phyloP scores from a whole-genome alignment of 2,329 filamentous ascomycete species.

The Aspergillus versicolor region DNA sequence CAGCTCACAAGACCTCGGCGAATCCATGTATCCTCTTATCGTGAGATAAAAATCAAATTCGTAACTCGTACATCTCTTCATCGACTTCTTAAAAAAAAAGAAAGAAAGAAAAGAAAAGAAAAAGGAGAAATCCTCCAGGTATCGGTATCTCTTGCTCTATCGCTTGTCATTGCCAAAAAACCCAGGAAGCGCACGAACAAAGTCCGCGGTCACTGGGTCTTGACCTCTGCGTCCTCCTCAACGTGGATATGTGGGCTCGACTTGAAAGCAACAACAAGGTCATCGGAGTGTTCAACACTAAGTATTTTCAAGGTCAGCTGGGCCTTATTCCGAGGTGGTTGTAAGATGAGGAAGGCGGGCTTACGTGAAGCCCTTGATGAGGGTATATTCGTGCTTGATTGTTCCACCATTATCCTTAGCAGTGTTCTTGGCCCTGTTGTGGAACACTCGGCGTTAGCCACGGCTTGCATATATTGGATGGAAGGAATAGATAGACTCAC shows the following conservation, averaged over 20 bases:
- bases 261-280: slow-evolving; percentile 64
- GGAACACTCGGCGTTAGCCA: slow-evolving; percentile 15
- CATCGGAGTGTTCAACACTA: slow-evolving; percentile 72
- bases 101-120: background rate
- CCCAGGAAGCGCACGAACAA: background rate
- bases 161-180: background rate
- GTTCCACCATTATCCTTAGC: slow-evolving; percentile 74
- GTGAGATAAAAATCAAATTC: slow-evolving; percentile 11
- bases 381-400: slow-evolving; percentile 77
- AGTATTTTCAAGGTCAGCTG: slow-evolving; percentile 7
- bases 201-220: slow-evolving; percentile 57
- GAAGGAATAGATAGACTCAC: slow-evolving; percentile 47
- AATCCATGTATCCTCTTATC: background rate
- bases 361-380: slow-evolving; percentile 94
- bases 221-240: slow-evolving; percentile 71
- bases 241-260: slow-evolving; percentile 68
- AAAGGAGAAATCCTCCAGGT: background rate
- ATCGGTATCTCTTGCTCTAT: background rate
- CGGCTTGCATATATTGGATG: background rate
- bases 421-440: slow-evolving; percentile 69
- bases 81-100: background rate
- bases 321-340: background rate
- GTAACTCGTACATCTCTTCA: slow-evolving; percentile 20
- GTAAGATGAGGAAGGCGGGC: slow-evolving; percentile 30
- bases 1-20: background rate